Conservation (phyloP, 2,329 filamentous ascomycete genomes). For the Phialophora expanda region DNA sequence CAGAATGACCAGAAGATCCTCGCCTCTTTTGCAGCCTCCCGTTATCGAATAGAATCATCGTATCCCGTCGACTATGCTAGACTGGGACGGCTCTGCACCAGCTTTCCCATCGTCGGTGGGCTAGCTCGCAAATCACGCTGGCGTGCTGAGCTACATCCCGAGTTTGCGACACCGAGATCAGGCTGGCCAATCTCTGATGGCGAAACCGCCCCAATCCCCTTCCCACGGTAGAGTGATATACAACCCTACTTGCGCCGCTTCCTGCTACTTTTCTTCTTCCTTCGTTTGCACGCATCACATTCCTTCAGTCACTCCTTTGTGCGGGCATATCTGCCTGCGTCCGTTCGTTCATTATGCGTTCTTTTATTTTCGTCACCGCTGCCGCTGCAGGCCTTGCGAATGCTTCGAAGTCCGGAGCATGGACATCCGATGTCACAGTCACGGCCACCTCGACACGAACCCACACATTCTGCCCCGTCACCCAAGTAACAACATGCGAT, state of each 20-base stretch:
- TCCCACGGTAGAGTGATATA: conserved; percentile 25
- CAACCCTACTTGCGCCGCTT: conserved; percentile 8
- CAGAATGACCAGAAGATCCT: conserved; percentile 16
- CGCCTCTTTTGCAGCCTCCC: conserved; percentile 1
- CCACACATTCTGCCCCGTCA: conserved; percentile 31
- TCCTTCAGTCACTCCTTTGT: conserved; percentile 33
- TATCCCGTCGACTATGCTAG: conserved; percentile 25
- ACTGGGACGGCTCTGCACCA: conserved; percentile 28
- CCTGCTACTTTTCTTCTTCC: conserved; percentile 5
- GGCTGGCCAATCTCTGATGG: conserved; percentile 21
- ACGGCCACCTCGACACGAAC: conserved; percentile 29
- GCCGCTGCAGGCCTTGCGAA: conserved; percentile 26
- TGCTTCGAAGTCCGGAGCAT: conserved; percentile 9
- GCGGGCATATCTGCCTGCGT: conserved; percentile 34
- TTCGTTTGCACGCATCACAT: conserved; percentile 20
- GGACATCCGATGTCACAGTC: conserved; percentile 26
- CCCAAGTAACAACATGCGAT: conserved; percentile 19
- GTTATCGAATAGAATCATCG: conserved; percentile 5
- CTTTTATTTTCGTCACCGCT: conserved; percentile 32
- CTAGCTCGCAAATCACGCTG: conserved; percentile 10
- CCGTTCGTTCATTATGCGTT: conserved; percentile 36
- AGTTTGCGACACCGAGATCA: conserved; percentile 20
- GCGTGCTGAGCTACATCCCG: conserved; percentile 12
- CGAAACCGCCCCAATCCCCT: conserved; percentile 4
- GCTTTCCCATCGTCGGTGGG: conserved; percentile 5